A percentile compares a stretch with the other conserved stretches of the same genome.
phyloP scores from a whole-genome alignment of 495 filamentous ascomycete species.

The Hypoxylon crocopeplum region DNA sequence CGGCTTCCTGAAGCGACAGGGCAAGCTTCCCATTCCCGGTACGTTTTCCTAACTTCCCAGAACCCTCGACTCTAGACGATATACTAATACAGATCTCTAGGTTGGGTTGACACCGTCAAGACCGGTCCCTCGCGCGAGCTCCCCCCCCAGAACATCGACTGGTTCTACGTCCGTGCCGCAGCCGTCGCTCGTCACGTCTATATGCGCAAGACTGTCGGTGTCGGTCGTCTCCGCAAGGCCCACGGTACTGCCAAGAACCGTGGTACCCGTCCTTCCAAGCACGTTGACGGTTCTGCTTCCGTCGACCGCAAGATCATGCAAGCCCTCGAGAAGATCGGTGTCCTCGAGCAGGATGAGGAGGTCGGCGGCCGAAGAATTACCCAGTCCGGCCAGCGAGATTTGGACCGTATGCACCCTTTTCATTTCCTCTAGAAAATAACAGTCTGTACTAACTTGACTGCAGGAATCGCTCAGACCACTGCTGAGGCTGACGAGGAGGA shows the following conservation, averaged over 20 bases:
- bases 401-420: conserved; percentile 72
- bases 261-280: conserved; percentile 86
- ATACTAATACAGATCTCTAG: conserved; percentile 50
- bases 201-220: conserved; percentile 98
- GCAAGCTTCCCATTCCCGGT: conserved; percentile 97
- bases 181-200: conserved; percentile 97
- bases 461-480: conserved; percentile 75
- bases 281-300: conserved; percentile 92
- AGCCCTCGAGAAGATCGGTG: conserved; percentile 97
- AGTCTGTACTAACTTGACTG: conserved; percentile 7
- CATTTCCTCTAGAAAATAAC: neutral
- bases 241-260: conserved; percentile 98
- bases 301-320: conserved; percentile 97
- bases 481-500: conserved; percentile 74
- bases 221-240: conserved; percentile 71
- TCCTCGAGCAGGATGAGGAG: conserved; percentile 94
- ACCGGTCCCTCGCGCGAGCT: conserved; percentile 95
- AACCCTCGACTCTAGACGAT: neutral
- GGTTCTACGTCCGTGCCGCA: conserved; percentile 98
- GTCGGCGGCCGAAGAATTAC: conserved; percentile 97
- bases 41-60: conserved; percentile 39
- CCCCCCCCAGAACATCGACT: conserved; percentile 94
- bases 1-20: conserved; percentile 98
- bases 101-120: conserved; percentile 99
- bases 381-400: conserved; percentile 95